Evolutionary conservation across 176 grass and related monocot genomes (phyloP).

Genomic region (Oryza australiensis): DNA sequence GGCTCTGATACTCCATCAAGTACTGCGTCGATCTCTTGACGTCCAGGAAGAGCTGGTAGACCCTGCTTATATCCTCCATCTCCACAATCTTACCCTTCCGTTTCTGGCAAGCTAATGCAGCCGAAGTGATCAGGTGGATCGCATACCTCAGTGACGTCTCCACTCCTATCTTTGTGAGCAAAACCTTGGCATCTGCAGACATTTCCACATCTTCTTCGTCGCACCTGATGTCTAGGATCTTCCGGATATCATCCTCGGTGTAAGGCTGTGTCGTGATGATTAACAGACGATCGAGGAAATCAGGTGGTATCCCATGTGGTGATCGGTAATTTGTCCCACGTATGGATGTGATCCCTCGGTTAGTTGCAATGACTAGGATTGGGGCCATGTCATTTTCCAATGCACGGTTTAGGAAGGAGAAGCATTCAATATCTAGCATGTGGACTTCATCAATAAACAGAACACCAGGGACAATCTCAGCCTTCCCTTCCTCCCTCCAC

Average conservation of each 20-base stretch:
- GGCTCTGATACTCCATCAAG: constrained; percentile 88
- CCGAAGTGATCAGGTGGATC: constrained; percentile 77
- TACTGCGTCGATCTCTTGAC: constrained; percentile 91
- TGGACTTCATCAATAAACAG: constrained; percentile 95
- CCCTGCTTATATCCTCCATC: constrained; percentile 89
- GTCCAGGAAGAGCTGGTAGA: constrained; percentile 86
- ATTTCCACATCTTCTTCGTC: constrained; percentile 92
- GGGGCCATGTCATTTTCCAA: constrained; percentile 96
- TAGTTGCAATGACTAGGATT: constrained; percentile 83
- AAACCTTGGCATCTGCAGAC: constrained; percentile 70
- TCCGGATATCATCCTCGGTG: constrained; percentile 59
- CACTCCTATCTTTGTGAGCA: constrained; percentile 84
- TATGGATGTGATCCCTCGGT: constrained; percentile 83
- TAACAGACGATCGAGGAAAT: constrained; percentile 79
- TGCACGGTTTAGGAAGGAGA: constrained; percentile 90
- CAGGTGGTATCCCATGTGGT: constrained; percentile 79
- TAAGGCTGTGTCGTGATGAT: constrained; percentile 84
- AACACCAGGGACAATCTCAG: constrained; percentile 91
- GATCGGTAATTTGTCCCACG: constrained; percentile 86
- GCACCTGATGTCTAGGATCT: constrained; percentile 80
- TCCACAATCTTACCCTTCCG: constrained; percentile 82
- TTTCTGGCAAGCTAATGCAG: constrained; percentile 78
- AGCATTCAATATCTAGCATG: constrained; percentile 96
- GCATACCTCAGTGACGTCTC: constrained; percentile 91
- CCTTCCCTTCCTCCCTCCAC: constrained; percentile 97